phyloP scores from a whole-genome alignment of 2,329 filamentous ascomycete genomes.

The Pseudomassariella vexata region DNA sequence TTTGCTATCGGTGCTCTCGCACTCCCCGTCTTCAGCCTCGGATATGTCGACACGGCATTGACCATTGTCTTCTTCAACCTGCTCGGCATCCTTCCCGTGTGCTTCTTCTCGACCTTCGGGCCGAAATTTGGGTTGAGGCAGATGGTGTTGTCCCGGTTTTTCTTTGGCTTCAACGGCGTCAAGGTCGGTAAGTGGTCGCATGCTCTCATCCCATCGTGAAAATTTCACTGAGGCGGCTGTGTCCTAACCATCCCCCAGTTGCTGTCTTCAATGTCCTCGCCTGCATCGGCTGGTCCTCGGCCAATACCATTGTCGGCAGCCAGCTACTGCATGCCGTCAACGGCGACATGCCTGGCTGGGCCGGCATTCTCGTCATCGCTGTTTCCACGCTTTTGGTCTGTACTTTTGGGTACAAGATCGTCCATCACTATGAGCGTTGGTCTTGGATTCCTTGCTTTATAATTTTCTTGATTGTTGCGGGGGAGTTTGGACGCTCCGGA shows the following conservation, averaged over 20 bases:
- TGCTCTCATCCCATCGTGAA: conserved; percentile 10
- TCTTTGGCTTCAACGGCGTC: conserved; percentile 66
- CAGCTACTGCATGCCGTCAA: conserved; percentile 74
- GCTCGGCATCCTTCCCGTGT: conserved; percentile 65
- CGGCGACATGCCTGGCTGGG: conserved; percentile 60
- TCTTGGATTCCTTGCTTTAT: conserved; percentile 69
- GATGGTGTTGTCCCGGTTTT: conserved; percentile 75
- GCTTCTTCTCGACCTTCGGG: conserved; percentile 73
- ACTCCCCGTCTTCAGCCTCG: conserved; percentile 61
- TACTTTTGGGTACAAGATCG: conserved; percentile 70
- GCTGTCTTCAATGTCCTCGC: conserved; percentile 66
- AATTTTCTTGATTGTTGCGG: conserved; percentile 67
- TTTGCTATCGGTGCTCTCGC: conserved; percentile 71
- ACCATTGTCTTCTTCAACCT: conserved; percentile 72
- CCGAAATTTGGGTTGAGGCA: conserved; percentile 69
- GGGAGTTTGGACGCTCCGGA: conserved; percentile 61
- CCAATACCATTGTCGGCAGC: conserved; percentile 76
- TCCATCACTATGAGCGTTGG: conserved; percentile 72
- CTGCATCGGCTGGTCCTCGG: conserved; percentile 68
- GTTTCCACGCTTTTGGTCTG: conserved; percentile 62
- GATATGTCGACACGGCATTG: conserved; percentile 67
- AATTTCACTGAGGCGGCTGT: no score
- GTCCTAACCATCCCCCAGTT: conserved; percentile 40
- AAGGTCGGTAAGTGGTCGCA: conserved; percentile 51
- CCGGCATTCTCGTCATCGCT: conserved; percentile 70